These are phyloP conservation scores for Marasmius sp. DNA, from an alignment of 1,284 basidiomycete genomes.

Conservation along the genomic window DNA sequence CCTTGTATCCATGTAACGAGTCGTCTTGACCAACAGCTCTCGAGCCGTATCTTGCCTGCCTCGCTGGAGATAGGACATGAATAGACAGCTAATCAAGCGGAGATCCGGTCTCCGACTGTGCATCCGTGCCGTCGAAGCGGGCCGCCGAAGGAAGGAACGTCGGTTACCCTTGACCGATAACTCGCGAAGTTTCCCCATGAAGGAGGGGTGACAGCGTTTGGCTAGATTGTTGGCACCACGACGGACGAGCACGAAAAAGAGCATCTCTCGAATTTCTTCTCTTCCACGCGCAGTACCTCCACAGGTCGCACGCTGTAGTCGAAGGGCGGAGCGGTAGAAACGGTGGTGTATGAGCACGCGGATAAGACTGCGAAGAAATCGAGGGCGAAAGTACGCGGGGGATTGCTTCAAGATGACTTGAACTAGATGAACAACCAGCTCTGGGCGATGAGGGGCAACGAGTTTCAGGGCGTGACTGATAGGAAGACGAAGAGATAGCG, in stretches of 20 bases:
- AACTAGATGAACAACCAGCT: slow-evolving; percentile 30
- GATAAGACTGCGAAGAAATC: slow-evolving; percentile 31
- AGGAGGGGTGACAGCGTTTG: background rate
- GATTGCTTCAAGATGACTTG: slow-evolving; percentile 26
- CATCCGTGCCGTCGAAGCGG: too few relatives aligned
- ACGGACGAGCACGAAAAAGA: slow-evolving; percentile 10
- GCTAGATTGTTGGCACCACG: slow-evolving; percentile 6
- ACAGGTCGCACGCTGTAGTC: slow-evolving; percentile 24
- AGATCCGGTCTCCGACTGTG: slow-evolving; percentile 7
- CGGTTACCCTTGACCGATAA: background rate
- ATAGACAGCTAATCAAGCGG: slow-evolving; percentile 28
- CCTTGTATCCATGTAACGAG: slow-evolving; percentile 25
- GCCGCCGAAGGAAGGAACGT: background rate
- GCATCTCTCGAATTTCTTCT: slow-evolving; percentile 24
- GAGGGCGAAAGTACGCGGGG: slow-evolving; percentile 34
- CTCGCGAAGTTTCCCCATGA: background rate
- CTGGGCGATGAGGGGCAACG: slow-evolving; percentile 30
- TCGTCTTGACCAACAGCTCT: slow-evolving; percentile 34
- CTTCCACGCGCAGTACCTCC: slow-evolving; percentile 11
- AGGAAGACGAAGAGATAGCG: slow-evolving; percentile 28
- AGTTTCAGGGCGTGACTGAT: slow-evolving; percentile 38
- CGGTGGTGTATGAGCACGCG: slow-evolving; percentile 31
- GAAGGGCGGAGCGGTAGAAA: slow-evolving; percentile 26
- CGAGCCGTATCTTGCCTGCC: slow-evolving; percentile 41
- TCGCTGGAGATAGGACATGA: slow-evolving; percentile 33